Base-by-base conservation (phyloP, 352 stramenopile genomes). In the Phytophthora quininea region DNA sequence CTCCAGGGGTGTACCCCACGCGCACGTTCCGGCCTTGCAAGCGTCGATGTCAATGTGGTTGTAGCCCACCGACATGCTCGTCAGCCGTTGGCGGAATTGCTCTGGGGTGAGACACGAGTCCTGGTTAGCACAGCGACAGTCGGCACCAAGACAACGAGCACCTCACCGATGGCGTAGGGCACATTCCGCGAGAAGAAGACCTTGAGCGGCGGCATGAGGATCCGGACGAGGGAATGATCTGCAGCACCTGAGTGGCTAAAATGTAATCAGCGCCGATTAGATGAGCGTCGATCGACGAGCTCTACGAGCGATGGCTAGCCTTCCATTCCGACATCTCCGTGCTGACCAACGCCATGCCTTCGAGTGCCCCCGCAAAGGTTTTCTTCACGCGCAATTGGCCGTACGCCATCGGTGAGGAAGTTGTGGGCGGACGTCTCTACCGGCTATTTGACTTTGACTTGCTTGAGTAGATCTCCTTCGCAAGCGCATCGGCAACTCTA, bases 21-120 rank as follows among this genome's bases (percentile, higher is more conserved):
- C 62, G 69, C 54, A 97, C 91, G 52, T 83, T 78, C 5, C 74
- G 62, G 79, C 77, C 54, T 82, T 67, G 51, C 88, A 96, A 35
- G 86, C 86, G 11, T 88, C 71, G 79, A 35, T 11, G 53, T 96
- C 90, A 67, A 98, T 96, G 69, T 98, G 91, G 80, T 98, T 95
- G 56, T 92, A 86, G 54, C 92, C 92, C 5, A 96, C 91, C 27
- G 85, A 96, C 88, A 98, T 92, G 43, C 56, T 66, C 2, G 50
- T 43, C 37, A 85, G 65, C 15, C 43, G 62, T 33, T 72, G 58
- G n/a, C 76, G 70, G 55, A 84, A 73, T 58, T 84, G 74, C 75
- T 69, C 58, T 68, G 37, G 3, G 35, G n/a, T 14, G 11, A 30
- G 24, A 31, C 15, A 19, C 30, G 14, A 33, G 19, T 24, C 19